phyloP scores from a whole-genome alignment of 2,329 filamentous ascomycete genomes.

The Botryosphaeria dothidea region DNA sequence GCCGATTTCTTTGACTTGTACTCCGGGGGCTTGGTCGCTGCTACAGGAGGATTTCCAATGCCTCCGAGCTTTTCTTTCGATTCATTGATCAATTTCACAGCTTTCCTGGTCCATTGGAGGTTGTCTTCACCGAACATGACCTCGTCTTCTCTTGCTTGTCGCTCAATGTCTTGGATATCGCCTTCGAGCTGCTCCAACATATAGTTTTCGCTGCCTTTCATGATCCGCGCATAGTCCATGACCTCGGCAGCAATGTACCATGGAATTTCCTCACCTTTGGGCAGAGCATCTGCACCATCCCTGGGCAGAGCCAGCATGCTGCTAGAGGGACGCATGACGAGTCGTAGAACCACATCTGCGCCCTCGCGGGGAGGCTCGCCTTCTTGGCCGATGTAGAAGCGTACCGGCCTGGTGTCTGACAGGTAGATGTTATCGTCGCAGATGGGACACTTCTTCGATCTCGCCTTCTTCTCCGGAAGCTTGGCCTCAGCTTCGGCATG shows the following conservation, averaged over 20 bases:
- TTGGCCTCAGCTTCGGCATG: slow-evolving; percentile 72
- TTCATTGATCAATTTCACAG: slow-evolving; percentile 71
- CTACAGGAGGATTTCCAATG: slow-evolving; percentile 64
- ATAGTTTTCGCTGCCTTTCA: slow-evolving; percentile 90
- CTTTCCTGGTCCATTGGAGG: slow-evolving; percentile 82
- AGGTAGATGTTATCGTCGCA: slow-evolving; percentile 93
- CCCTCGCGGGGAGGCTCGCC: slow-evolving; percentile 76
- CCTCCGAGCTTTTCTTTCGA: slow-evolving; percentile 74
- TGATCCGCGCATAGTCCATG: slow-evolving; percentile 89
- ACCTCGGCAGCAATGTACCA: slow-evolving; percentile 96
- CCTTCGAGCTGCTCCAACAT: slow-evolving; percentile 78
- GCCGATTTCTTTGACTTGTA: slow-evolving; percentile 50
- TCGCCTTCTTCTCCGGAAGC: slow-evolving; percentile 65
- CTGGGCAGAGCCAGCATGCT: slow-evolving; percentile 86
- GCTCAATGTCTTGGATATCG: slow-evolving; percentile 72
- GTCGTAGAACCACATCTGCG: slow-evolving; percentile 82
- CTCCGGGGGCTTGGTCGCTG: slow-evolving; percentile 52
- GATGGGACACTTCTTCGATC: slow-evolving; percentile 95
- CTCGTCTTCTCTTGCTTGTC: slow-evolving; percentile 86
- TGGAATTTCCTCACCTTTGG: slow-evolving; percentile 74
- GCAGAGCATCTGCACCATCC: slow-evolving; percentile 72
- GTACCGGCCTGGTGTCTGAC: slow-evolving; percentile 84
- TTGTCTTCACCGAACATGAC: slow-evolving; percentile 87
- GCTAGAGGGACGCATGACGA: slow-evolving; percentile 77
- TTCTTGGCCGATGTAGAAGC: slow-evolving; percentile 90